Evolutionary conservation across 352 stramenopile genomes (phyloP).

Genomic region (Pythium sp.): DNA sequence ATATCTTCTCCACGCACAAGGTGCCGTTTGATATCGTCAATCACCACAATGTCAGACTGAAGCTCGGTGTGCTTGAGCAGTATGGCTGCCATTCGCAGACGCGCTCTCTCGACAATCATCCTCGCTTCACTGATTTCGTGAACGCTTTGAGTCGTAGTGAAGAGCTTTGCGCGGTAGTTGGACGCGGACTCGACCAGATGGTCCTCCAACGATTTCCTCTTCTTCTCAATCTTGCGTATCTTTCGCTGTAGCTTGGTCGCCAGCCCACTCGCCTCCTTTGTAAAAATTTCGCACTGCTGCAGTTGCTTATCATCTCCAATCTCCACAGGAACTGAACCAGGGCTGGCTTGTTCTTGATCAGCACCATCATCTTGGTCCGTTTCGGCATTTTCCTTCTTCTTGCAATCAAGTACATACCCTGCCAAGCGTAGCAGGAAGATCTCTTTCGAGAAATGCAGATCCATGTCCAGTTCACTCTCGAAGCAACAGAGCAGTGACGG

Average conservation of each 20-base stretch:
- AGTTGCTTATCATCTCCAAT: neutral
- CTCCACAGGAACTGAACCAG: neutral
- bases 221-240: constrained; percentile 55
- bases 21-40: constrained; percentile 23
- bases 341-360: neutral
- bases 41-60: constrained; percentile 9
- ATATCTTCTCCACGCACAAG: constrained; percentile 15
- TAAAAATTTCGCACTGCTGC: constrained; percentile 9
- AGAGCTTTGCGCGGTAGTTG: constrained; percentile 29
- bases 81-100: constrained; percentile 29
- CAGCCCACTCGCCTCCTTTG: constrained; percentile 21
- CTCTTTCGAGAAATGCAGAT: constrained; percentile 51
- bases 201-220: constrained; percentile 30
- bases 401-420: constrained; percentile 9
- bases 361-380: constrained; percentile 10
- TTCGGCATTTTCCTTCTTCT: neutral
- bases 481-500: constrained; percentile 40
- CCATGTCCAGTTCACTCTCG: constrained; percentile 32
- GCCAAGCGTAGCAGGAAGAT: constrained; percentile 38
- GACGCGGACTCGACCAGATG: constrained; percentile 27
- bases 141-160: constrained; percentile 13
- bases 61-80: constrained; percentile 41
- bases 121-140: constrained; percentile 31
- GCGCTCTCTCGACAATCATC: constrained; percentile 30
- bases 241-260: constrained; percentile 43